Evolutionary conservation across 2,329 filamentous ascomycete genomes (phyloP).

Genomic region (Camptophora hylomeconis): DNA sequence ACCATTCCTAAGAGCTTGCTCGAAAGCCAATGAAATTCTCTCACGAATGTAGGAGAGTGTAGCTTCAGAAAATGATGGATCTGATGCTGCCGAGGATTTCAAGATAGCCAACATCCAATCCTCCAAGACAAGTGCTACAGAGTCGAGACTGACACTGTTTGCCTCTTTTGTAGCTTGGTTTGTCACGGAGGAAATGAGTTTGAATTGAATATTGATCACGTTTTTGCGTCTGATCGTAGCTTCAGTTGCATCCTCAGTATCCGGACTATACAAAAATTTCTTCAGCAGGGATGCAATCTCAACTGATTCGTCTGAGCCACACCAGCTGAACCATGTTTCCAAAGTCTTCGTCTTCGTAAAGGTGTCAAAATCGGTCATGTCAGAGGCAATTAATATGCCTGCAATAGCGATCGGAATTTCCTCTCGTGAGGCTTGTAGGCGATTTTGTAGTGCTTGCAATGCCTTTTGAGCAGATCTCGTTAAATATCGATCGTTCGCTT

Average conservation of each 20-base stretch:
- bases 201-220: conserved; percentile 6
- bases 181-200: conserved; percentile 5
- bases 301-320: too few species aligned
- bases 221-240: conserved; percentile 6
- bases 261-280: too few species aligned
- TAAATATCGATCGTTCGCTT: conserved; percentile 63
- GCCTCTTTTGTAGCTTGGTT: conserved; percentile 3
- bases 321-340: conserved; percentile 7
- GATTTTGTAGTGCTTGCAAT: conserved; percentile 55
- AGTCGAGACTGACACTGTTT: background rate
- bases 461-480: conserved; percentile 67
- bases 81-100: too few species aligned
- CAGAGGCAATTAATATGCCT: conserved; percentile 22
- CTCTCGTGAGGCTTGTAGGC: conserved; percentile 28
- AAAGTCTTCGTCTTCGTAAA: conserved; percentile 52
- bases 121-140: conserved; percentile 4
- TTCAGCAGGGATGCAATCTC: conserved; percentile 7
- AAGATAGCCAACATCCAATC: conserved; percentile 2
- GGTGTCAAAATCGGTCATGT: conserved; percentile 57
- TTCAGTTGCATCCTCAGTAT: conserved; percentile 7
- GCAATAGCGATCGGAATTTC: conserved; percentile 45
- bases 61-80: too few species aligned
- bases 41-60: conserved; percentile 6
- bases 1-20: conserved; percentile 11
- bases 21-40: conserved; percentile 8